Conservation (phyloP, 306 rosid species). For the Lathyrus sativus region DNA sequence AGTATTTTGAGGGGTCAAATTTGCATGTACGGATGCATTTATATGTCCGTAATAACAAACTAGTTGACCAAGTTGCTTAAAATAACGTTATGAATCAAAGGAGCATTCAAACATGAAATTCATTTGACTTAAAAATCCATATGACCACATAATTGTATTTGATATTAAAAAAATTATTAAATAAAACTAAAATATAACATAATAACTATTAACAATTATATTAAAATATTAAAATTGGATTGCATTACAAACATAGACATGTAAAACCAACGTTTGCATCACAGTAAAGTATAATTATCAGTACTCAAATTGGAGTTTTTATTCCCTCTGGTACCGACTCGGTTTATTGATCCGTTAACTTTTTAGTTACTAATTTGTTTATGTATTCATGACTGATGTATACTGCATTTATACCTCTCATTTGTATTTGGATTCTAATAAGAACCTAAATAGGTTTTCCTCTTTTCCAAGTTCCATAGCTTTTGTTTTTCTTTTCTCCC, state of each 20-base stretch:
- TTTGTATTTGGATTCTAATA: neutral
- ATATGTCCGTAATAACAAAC: neutral
- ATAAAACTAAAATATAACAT: too few species aligned
- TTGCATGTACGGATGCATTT: neutral
- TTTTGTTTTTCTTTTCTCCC: neutral
- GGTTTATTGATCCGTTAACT: neutral
- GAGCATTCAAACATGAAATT: neutral
- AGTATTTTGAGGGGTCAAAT: conserved; percentile 4
- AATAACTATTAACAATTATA: too few species aligned
- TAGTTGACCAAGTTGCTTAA: neutral
- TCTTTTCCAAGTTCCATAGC: neutral
- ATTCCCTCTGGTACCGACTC: neutral
- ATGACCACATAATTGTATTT: neutral
- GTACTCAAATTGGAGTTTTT: neutral
- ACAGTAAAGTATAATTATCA: neutral
- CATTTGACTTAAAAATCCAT: neutral
- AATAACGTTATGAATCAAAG: neutral
- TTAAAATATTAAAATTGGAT: neutral
- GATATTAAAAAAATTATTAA: neutral
- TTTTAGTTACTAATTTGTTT: neutral
- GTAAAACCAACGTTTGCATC: neutral
- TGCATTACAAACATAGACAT: neutral
- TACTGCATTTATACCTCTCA: neutral
- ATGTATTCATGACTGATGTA: neutral
- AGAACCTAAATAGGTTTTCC: neutral